Conservation (phyloP, 139 green algal species). For the Asterochloris sp. region DNA sequence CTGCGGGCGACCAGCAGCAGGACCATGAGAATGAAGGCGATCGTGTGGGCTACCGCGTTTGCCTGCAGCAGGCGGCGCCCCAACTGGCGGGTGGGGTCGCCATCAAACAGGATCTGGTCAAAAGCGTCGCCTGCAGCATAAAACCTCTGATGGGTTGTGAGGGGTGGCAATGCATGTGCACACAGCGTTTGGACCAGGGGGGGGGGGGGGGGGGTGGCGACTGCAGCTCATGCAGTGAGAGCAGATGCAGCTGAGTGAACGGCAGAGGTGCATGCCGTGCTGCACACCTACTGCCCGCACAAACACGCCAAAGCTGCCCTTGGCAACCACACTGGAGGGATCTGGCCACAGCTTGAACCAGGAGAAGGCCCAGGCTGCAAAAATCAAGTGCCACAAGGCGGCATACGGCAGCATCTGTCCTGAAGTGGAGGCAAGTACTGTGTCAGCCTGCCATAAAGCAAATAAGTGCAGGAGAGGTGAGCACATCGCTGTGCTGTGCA, state of each 20-base stretch:
- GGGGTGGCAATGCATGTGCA: too few relatives aligned
- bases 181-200: too few relatives aligned
- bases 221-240: too few relatives aligned
- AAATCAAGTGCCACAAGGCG: conserved; percentile 40
- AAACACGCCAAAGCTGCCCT: neutral
- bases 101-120: conserved; percentile 8
- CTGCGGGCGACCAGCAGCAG: neutral
- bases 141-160: too few relatives aligned
- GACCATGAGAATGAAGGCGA: conserved; percentile 10
- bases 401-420: conserved; percentile 24
- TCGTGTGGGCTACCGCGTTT: conserved; percentile 3
- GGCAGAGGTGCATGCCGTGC: too few relatives aligned
- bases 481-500: too few relatives aligned
- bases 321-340: neutral
- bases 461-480: too few relatives aligned
- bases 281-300: conserved; percentile 9
- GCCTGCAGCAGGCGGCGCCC: conserved; percentile 1
- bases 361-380: conserved; percentile 44
- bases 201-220: too few relatives aligned
- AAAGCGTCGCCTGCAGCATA: neutral
- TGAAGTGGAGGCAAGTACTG: neutral
- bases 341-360: conserved; percentile 25
- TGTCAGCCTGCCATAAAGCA: too few relatives aligned
- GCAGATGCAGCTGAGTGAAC: too few relatives aligned
- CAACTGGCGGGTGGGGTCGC: neutral